phyloP scores from a whole-genome alignment of 768 basidiomycete species.

The Amanita muscaria region DNA sequence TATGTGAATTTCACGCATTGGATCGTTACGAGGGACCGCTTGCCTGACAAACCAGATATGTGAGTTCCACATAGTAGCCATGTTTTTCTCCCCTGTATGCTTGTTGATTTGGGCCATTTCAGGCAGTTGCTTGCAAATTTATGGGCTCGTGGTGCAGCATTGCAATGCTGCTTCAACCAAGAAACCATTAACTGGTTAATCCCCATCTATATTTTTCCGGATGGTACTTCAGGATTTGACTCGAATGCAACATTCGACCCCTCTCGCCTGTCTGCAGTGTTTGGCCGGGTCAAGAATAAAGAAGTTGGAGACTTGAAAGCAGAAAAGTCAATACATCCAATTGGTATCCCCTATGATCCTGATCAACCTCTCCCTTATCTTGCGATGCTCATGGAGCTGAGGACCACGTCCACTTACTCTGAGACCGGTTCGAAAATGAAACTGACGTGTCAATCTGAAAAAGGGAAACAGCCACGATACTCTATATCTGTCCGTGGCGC shows the following conservation, averaged over 20 bases:
- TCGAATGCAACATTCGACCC: not conserved
- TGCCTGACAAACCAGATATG: not conserved
- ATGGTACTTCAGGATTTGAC: no score
- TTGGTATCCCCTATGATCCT: not conserved
- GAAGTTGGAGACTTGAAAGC: not conserved
- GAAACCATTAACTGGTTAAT: no score
- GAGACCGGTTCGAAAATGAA: not conserved
- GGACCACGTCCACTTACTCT: not conserved
- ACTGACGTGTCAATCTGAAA: not conserved
- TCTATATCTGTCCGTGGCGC: not conserved
- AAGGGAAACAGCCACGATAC: not conserved
- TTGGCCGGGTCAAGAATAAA: not conserved
- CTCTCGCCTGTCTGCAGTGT: not conserved
- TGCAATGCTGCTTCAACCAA: no score
- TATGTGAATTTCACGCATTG: no score
- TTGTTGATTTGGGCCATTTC: conserved; percentile 9
- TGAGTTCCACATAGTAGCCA: conserved; percentile 12
- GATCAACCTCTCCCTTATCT: not conserved
- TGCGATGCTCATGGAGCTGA: not conserved
- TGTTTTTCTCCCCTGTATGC: conserved; percentile 11
- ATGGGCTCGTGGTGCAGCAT: no score
- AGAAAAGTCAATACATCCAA: not conserved
- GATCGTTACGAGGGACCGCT: no score
- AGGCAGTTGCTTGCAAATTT: no score
- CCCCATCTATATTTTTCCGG: no score